Conservation (phyloP, 345 rosid species). For the Aquilaria sinensis region DNA sequence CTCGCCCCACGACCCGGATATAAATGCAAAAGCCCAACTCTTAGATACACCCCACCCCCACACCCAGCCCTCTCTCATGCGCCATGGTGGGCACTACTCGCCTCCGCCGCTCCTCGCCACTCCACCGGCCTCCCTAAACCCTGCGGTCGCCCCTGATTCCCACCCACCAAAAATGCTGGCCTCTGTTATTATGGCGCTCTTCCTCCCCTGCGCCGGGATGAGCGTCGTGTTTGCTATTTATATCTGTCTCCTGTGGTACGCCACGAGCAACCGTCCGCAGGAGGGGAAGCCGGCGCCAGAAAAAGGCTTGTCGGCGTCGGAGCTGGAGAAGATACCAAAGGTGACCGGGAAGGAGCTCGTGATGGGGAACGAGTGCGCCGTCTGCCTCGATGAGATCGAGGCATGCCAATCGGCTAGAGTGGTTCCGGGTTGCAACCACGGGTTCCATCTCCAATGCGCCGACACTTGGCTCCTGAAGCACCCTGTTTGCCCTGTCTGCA, state of each 20-base stretch:
- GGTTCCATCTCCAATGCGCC: conserved; percentile 62
- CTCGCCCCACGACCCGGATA: not conserved
- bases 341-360: conserved; percentile 51
- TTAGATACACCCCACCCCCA: not conserved
- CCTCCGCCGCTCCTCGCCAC: conserved; percentile 7
- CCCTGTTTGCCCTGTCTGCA: conserved; percentile 58
- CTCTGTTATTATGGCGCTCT: conserved; percentile 50
- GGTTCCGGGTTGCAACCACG: conserved; percentile 77
- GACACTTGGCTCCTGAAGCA: conserved; percentile 66
- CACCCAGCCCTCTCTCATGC: conserved; percentile 6
- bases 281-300: conserved; percentile 23
- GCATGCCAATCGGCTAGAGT: conserved; percentile 41
- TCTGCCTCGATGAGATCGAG: conserved; percentile 68
- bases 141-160: not conserved
- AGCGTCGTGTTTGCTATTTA: conserved; percentile 45
- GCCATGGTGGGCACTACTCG: conserved; percentile 8
- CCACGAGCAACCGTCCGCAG: conserved; percentile 11
- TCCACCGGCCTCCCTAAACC: conserved; percentile 9
- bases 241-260: conserved; percentile 44
- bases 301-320: conserved; percentile 44
- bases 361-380: conserved; percentile 58
- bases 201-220: conserved; percentile 60
- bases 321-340: conserved; percentile 55
- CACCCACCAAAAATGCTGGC: conserved; percentile 26
- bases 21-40: not conserved